Evolutionary conservation across 805 yeast species (phyloP), one percentile per base, ranked within the genome.

Genomic region (Candida boleticola): DNA sequence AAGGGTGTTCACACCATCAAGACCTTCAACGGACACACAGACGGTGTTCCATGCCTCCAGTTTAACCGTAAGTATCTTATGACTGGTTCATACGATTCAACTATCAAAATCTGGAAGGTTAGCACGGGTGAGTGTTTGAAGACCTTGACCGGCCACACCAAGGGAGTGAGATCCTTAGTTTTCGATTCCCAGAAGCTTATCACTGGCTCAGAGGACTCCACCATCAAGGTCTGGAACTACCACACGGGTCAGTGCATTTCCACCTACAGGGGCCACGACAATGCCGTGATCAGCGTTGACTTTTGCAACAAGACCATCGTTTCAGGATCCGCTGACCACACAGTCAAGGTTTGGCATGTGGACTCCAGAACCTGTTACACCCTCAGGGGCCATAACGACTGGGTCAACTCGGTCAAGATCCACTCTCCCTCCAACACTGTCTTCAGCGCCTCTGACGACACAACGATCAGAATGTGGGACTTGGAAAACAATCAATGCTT

Each of bases 281-380:
- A 85, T 55, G 82, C 88, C 39, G 96, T 93, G 3, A 72, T 85
- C 32, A 79, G 87, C 49, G 89, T 93, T 40, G 97, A 92, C 61
- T 86, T 89, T 51, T 73, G 73, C 48, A 76, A 79, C 48, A 88
- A 87, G 54, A 73, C 88, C 23, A 89, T 93, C 55, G 97, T 89
- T 1, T 83, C 93, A 7, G 99, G 98, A 0, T 83, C 95, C 27
- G 96, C 96, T 0, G 99, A 93, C 65, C 77, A 79, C 48, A 89
- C 96, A 0, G 85, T 93, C 41, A 89, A 89, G 61, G 90, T 93
- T 11, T 93, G 99, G 99, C 95, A 93, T 60, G 96, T 93, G 36
- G 96, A 87, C 58, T 80, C 89, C 5, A 75, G 96, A 64, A 86
- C 95, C 0, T 93, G 97, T 58, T 88, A 85, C 63, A 89, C 98